phyloP scores from a whole-genome alignment of 164 flowering plant genomes.

The Kingdonia uniflora region DNA sequence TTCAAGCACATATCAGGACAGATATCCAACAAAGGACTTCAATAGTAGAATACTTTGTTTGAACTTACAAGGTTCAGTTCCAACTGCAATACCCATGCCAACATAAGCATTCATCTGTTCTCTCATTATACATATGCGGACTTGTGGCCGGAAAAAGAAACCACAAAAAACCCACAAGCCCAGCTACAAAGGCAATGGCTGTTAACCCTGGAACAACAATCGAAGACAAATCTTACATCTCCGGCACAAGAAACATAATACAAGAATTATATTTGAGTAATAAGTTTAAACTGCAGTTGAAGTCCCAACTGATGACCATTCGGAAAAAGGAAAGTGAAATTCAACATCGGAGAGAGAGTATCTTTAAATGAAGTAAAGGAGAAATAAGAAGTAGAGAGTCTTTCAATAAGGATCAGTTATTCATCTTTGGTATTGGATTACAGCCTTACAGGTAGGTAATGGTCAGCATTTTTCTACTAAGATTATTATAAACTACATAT shows the following conservation, averaged over 20 bases:
- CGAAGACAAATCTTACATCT: background rate
- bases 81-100: slow-evolving; percentile 70
- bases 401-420: too few relatives aligned
- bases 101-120: slow-evolving; percentile 48
- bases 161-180: slow-evolving; percentile 36
- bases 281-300: background rate
- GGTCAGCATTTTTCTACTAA: too few relatives aligned
- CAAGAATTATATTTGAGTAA: too few relatives aligned
- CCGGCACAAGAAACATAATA: slow-evolving; percentile 1
- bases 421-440: too few relatives aligned
- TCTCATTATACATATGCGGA: slow-evolving; percentile 47
- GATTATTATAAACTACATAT: too few relatives aligned
- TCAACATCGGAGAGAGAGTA: background rate
- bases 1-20: too few relatives aligned
- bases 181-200: slow-evolving; percentile 40
- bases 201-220: slow-evolving; percentile 38
- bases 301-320: background rate
- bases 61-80: slow-evolving; percentile 12
- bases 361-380: background rate
- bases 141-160: slow-evolving; percentile 59
- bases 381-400: background rate
- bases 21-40: too few relatives aligned
- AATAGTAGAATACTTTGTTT: too few relatives aligned
- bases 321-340: background rate
- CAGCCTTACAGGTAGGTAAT: too few relatives aligned